Evolutionary conservation across 495 filamentous ascomycete genomes (phyloP).

Genomic region (Thermothielavioides terrestris): DNA sequence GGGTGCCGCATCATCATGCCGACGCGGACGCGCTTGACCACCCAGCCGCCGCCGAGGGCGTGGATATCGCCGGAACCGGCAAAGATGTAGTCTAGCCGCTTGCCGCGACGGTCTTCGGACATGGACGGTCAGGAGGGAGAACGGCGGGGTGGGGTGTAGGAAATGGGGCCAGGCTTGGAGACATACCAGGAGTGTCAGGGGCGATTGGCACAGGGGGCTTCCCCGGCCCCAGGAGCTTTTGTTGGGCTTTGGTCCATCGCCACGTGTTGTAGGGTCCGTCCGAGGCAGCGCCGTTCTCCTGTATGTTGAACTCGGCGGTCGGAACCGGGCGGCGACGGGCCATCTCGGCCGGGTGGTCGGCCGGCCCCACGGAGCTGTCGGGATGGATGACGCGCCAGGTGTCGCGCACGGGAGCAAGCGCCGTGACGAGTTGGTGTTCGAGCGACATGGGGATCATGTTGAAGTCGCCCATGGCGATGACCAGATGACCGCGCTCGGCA

Average conservation of each 20-base stretch:
- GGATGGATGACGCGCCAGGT: conserved; percentile 75
- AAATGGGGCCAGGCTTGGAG: not conserved
- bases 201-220: conserved; percentile 43
- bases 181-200: conserved; percentile 35
- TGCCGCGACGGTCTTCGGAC: conserved; percentile 57
- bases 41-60: conserved; percentile 44
- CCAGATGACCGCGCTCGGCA: conserved; percentile 73
- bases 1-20: conserved; percentile 82
- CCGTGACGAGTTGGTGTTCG: conserved; percentile 74
- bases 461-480: conserved; percentile 83
- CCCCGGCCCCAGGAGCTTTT: conserved; percentile 46
- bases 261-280: conserved; percentile 85
- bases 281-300: conserved; percentile 77
- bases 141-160: not conserved
- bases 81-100: conserved; percentile 95
- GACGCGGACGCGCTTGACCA: conserved; percentile 57
- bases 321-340: conserved; percentile 49
- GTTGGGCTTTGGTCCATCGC: conserved; percentile 66
- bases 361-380: conserved; percentile 65
- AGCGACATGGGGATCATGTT: conserved; percentile 88
- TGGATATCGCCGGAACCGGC: conserved; percentile 25
- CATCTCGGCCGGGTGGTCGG: conserved; percentile 55
- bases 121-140: conserved; percentile 3
- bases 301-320: conserved; percentile 65
- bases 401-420: conserved; percentile 70